Conservation (phyloP, 2,329 filamentous ascomycete species). For the Herpotrichia juniperi region DNA sequence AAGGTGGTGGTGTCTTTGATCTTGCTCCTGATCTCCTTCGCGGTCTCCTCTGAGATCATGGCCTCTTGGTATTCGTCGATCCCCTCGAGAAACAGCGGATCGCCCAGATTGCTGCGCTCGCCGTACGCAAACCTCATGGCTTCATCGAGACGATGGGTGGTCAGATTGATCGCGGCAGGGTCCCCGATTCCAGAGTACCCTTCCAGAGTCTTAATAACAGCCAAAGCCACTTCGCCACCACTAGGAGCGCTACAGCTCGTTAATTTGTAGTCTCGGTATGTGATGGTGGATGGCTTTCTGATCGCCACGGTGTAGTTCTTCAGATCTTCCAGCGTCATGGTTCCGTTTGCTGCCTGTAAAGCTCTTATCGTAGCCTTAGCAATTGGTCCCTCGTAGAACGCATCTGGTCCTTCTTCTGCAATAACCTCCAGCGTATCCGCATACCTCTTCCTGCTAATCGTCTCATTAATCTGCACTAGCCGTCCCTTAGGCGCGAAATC, state of each 20-base stretch:
- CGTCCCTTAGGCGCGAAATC: slow-evolving; percentile 89
- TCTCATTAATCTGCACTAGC: slow-evolving; percentile 73
- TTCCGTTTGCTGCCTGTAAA: slow-evolving; percentile 75
- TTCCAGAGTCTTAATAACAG: slow-evolving; percentile 81
- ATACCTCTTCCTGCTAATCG: slow-evolving; percentile 80
- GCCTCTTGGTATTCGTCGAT: slow-evolving; percentile 66
- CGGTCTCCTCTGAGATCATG: slow-evolving; percentile 69
- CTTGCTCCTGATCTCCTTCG: slow-evolving; percentile 63
- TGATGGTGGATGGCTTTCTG: slow-evolving; percentile 63
- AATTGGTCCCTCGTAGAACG: slow-evolving; percentile 75
- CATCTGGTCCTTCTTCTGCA: slow-evolving; percentile 72
- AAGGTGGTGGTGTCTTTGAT: slow-evolving; percentile 77
- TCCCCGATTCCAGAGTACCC: slow-evolving; percentile 71
- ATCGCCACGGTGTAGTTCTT: slow-evolving; percentile 72
- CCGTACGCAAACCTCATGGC: slow-evolving; percentile 90
- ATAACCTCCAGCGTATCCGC: slow-evolving; percentile 80
- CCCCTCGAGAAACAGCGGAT: slow-evolving; percentile 74
- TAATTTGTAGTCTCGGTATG: slow-evolving; percentile 70
- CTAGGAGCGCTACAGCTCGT: slow-evolving; percentile 75
- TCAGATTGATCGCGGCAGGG: slow-evolving; percentile 65
- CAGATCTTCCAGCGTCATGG: slow-evolving; percentile 82
- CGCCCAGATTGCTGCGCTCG: slow-evolving; percentile 75
- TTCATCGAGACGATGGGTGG: slow-evolving; percentile 83
- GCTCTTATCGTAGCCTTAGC: slow-evolving; percentile 75
- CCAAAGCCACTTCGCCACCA: slow-evolving; percentile 76